These are phyloP conservation scores for Coleophoma eucalyptorum DNA, from an alignment of 2,329 filamentous ascomycete species.

Conservation along the genomic window DNA sequence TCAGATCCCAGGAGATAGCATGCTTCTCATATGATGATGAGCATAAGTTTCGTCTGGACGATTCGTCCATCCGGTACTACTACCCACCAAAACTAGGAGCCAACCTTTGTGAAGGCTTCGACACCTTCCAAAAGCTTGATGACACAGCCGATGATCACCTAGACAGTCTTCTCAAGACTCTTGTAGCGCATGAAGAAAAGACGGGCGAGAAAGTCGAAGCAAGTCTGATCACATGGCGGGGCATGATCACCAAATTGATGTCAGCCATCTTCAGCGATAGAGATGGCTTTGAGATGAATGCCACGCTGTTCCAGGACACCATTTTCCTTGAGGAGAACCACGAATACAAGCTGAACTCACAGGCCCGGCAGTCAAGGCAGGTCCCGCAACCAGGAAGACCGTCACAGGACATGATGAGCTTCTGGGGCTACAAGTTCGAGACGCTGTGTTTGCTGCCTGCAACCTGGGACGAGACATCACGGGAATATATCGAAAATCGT, in stretches of 20 bases:
- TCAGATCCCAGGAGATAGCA: constrained; percentile 67
- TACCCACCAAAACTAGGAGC: constrained; percentile 70
- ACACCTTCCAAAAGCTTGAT: constrained; percentile 79
- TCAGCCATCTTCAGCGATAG: constrained; percentile 75
- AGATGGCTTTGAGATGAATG: constrained; percentile 95
- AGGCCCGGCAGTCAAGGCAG: constrained; percentile 50
- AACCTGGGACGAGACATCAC: constrained; percentile 68
- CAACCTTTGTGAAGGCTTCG: constrained; percentile 77
- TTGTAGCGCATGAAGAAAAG: constrained; percentile 69
- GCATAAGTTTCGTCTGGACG: constrained; percentile 71
- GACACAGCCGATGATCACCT: constrained; percentile 83
- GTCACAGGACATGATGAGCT: constrained; percentile 81
- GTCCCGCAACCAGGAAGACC: constrained; percentile 45
- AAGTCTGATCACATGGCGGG: constrained; percentile 87
- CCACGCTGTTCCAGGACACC: constrained; percentile 73
- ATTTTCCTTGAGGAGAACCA: constrained; percentile 95
- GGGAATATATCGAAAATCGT: constrained; percentile 76
- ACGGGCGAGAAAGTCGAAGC: constrained; percentile 65
- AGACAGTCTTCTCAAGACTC: constrained; percentile 74
- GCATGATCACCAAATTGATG: constrained; percentile 99
- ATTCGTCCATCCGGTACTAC: constrained; percentile 82
- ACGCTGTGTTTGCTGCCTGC: constrained; percentile 72
- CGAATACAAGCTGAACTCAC: constrained; percentile 61
- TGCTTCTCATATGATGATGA: constrained; percentile 91
- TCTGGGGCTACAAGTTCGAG: constrained; percentile 98